Evolutionary conservation across 805 yeast species (phyloP), one percentile per base, ranked within the genome.

Genomic region (Metschnikowia cerradonensis): DNA sequence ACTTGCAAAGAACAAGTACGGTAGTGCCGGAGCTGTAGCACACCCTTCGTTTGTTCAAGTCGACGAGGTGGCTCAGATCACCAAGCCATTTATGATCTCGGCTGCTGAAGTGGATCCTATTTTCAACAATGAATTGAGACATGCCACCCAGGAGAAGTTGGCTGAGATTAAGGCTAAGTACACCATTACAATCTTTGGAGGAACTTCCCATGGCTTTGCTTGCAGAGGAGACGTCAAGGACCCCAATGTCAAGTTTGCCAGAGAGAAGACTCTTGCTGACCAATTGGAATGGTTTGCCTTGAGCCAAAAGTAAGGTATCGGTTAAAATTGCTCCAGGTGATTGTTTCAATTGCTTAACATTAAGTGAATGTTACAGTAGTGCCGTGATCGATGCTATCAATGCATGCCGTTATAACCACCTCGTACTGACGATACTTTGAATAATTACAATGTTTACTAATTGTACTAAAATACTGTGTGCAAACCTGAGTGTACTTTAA

Each of bases 41-140:
- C 97, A 91, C 68, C 97, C 97, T 5, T 85, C 95, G 2, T 77
- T 85, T 53, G 83, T 88, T 14, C 53, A 75, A 11, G 75, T 77
- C 33, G 90, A 82, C 36, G 95, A 87, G 61, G 75, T 89, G 44
- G 79, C 74, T 47, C 78, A 71, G 1, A 65, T 91, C 58, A 80
- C 76, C 56, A 70, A 68, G 53, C 96, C 96, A 19, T 41, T 91
- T 30, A 57, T 83, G 55, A 83, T 90, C 56, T 75, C 88, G 19
- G 88, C 88, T 49, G 95, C 96, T 45, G 89, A 88, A 70, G 66
- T 55, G 15, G 97, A 91, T 65, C 47, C 60, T 0, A 70, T 77
- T 46, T 91, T 84, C 78, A 63, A 90, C 2, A 66, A 66, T 0
- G 94, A 88, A 48, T 68, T 81, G 60, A 84, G 95, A 70, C 72